These are phyloP conservation scores for Sistotremastrum niveocremeum DNA, from an alignment of 768 basidiomycete genomes.

Conservation along the genomic window DNA sequence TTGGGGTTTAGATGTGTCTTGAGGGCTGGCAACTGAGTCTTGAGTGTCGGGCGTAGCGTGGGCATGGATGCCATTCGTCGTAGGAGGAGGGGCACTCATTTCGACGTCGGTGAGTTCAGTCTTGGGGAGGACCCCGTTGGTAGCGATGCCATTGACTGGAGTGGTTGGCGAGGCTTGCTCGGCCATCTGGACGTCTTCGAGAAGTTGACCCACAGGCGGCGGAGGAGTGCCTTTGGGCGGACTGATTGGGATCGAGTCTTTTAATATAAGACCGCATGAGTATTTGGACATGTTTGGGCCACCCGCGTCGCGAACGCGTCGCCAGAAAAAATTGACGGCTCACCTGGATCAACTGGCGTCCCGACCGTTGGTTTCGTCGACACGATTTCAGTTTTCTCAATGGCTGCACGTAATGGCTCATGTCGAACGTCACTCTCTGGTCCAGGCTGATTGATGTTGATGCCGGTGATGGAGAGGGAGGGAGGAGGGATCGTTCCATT, in stretches of 20 bases:
- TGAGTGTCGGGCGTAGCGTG: background rate
- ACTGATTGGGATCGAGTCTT: slow-evolving; percentile 31
- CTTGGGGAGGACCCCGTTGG: slow-evolving; percentile 3
- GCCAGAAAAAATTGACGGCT: slow-evolving; percentile 6
- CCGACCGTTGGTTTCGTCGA: slow-evolving; percentile 31
- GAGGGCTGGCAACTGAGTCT: slow-evolving; percentile 7
- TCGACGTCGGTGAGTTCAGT: slow-evolving; percentile 18
- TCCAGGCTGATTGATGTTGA: slow-evolving; percentile 46
- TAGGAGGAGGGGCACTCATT: slow-evolving; percentile 13
- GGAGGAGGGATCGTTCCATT: slow-evolving; percentile 23
- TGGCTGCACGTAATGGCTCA: slow-evolving; percentile 41
- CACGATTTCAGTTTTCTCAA: slow-evolving; percentile 27
- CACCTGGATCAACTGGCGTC: slow-evolving; percentile 40
- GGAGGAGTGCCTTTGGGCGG: slow-evolving; percentile 33
- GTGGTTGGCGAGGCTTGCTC: slow-evolving; percentile 20
- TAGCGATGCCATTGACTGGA: slow-evolving; percentile 6
- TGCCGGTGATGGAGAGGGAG: slow-evolving; percentile 24
- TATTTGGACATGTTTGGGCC: slow-evolving; percentile 4
- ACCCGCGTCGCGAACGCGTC: no score
- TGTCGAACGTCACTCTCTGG: slow-evolving; percentile 57
- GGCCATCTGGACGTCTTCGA: slow-evolving; percentile 47
- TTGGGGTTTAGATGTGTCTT: slow-evolving; percentile 21
- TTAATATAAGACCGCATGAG: slow-evolving; percentile 12
- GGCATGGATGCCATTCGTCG: slow-evolving; percentile 18
- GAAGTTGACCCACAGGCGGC: slow-evolving; percentile 28